Base-by-base conservation (phyloP, 108 stramenopile genomes). In the Cyclostephanos invisitatus region DNA sequence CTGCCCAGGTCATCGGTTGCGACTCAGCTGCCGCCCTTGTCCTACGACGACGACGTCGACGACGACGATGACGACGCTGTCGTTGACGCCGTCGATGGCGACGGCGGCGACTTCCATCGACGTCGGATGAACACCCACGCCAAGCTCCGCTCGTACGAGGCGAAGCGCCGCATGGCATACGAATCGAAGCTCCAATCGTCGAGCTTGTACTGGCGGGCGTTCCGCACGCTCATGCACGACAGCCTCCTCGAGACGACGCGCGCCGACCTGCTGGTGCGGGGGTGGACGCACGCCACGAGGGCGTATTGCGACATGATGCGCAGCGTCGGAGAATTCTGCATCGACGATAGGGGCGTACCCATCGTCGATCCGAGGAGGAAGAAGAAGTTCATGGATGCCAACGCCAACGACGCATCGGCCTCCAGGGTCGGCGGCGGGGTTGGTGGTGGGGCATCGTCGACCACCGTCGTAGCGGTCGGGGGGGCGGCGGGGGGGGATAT, bases 171-270 rank as follows among this genome's bases (percentile, higher is more conserved):
- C 40, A 42, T 76, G 18, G 87, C 85, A 3, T 89, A 92, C 70
- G 65, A 74, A 28, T 77, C 88, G 70, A 92, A 92, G 53, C 78
- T 89, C 12, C 84, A 86, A 37, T 87, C 88, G 9, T 78, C 84
- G 22, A 80, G 75, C 7, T 62, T 93, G 59, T 93, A 93, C 66
- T 93, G 89, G 89, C 86, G 84, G 20, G 84, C 87, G 24, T 90
- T 90, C 70, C 82, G 89, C 17, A 84, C 86, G 4, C 72, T 92
- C 35, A 66, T 90, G 62, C 64, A 78, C 21, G 82, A 83, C 27
- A 62, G 71, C 21, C n/a, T 89, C 17, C 64, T 78, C 11, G 91
- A 92, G 67, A 92, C 91, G 0, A 74, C 64, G 37, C 83, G 87
- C 24, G 91, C 89, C 3, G 83, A 91, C 38, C 73, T 83, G 2